phyloP scores from a whole-genome alignment of 371 early-diverging fungal genomes.

The Saksenaea oblongispora region DNA sequence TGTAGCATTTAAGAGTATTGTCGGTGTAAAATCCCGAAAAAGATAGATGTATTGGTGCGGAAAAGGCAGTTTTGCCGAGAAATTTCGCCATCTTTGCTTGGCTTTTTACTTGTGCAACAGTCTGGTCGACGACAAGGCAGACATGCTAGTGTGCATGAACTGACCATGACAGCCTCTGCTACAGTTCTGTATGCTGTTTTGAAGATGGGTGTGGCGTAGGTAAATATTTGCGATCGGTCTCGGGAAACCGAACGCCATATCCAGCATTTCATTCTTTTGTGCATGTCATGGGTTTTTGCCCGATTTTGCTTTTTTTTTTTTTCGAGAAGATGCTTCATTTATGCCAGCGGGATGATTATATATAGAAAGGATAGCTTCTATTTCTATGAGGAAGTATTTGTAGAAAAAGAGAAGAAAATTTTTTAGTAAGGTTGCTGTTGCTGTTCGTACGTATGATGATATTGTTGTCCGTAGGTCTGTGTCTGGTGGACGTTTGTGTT shows the following conservation, averaged over 20 bases:
- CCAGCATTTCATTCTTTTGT: background rate
- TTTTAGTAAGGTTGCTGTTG: constrained; percentile 1
- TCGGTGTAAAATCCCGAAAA: too few species aligned
- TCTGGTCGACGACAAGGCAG: too few species aligned
- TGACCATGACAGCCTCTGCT: too few species aligned
- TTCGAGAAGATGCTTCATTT: background rate
- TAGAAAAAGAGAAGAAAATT: background rate
- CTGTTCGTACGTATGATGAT: background rate
- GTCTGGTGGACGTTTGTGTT: background rate
- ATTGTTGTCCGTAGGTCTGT: background rate
- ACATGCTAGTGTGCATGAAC: too few species aligned
- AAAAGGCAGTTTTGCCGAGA: too few species aligned
- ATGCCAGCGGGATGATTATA: background rate
- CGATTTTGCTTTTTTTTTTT: background rate
- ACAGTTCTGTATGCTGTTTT: too few species aligned
- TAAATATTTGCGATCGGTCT: background rate
- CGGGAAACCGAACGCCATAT: background rate
- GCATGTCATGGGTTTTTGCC: background rate
- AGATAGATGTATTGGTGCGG: too few species aligned
- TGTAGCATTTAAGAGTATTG: too few species aligned
- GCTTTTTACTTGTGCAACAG: too few species aligned
- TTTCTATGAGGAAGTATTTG: background rate
- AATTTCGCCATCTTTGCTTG: too few species aligned
- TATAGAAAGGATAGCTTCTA: background rate
- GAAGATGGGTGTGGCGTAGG: too few species aligned